phyloP scores from a whole-genome alignment of 805 yeast genomes.

The Martiniozyma abietophila region DNA sequence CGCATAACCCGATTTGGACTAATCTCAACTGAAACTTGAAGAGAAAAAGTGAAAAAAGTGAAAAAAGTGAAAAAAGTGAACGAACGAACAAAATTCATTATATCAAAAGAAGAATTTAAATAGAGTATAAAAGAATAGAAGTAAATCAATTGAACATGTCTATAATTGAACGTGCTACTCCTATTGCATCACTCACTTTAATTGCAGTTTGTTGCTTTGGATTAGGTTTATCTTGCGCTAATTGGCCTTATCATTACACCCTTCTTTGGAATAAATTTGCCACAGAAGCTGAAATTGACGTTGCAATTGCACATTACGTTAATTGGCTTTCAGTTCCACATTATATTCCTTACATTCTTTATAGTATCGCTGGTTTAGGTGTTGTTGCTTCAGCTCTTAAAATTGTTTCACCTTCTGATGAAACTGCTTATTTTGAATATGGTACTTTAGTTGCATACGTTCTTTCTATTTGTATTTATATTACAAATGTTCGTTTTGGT shows the following conservation, averaged over 20 bases:
- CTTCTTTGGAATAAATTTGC: slow-evolving; percentile 58
- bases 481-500: slow-evolving; percentile 82
- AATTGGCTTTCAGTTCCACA: slow-evolving; percentile 61
- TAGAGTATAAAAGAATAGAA: neutral
- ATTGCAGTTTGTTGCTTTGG: slow-evolving; percentile 54
- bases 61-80: too few relatives aligned
- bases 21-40: too few relatives aligned
- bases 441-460: slow-evolving; percentile 71
- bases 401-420: slow-evolving; percentile 80
- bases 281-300: slow-evolving; percentile 44
- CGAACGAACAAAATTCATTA: too few relatives aligned
- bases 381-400: slow-evolving; percentile 65
- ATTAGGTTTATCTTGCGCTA: slow-evolving; percentile 69
- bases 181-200: slow-evolving; percentile 18
- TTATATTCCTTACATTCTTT: slow-evolving; percentile 51
- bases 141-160: neutral
- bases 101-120: neutral
- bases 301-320: slow-evolving; percentile 55
- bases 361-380: slow-evolving; percentile 53
- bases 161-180: slow-evolving; percentile 2
- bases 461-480: slow-evolving; percentile 65
- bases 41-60: too few relatives aligned
- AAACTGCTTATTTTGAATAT: slow-evolving; percentile 82
- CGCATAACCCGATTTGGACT: too few relatives aligned
- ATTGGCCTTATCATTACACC: slow-evolving; percentile 72